These are phyloP conservation scores for Geotrichum carabidarum DNA, from an alignment of 1,139 yeast species.

Conservation along the genomic window DNA sequence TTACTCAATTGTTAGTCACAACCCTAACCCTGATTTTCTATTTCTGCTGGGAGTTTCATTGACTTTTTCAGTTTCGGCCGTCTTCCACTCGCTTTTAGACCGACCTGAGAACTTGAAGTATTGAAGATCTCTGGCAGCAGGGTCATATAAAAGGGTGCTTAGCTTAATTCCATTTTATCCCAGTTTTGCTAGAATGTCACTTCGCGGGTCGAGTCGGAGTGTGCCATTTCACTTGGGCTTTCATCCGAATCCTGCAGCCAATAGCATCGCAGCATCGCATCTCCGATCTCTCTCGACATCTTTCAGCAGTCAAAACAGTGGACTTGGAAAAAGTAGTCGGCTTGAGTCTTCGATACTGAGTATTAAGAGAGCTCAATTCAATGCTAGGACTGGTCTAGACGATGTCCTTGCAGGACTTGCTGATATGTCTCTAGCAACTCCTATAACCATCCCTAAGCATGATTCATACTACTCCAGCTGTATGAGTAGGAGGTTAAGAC, in stretches of 20 bases:
- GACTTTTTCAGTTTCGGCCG: too few species aligned
- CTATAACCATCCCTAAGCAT: neutral
- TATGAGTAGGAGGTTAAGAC: neutral
- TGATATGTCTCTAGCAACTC: neutral
- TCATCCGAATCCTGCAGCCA: slow-evolving; percentile 2
- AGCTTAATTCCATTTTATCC: too few species aligned
- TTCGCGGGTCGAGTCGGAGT: slow-evolving; percentile 3
- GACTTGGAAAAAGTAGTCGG: neutral
- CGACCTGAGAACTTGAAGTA: too few species aligned
- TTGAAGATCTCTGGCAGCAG: too few species aligned
- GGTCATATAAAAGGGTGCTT: too few species aligned
- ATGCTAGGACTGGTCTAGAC: neutral
- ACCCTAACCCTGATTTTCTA: neutral
- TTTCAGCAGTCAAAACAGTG: neutral
- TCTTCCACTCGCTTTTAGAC: too few species aligned
- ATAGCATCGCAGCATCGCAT: slow-evolving; percentile 9
- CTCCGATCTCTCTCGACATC: slow-evolving; percentile 6
- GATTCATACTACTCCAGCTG: neutral
- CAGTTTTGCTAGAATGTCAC: neutral
- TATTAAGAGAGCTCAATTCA: neutral
- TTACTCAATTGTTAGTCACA: neutral
- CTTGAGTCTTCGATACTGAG: neutral
- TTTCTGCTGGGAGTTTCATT: too few species aligned
- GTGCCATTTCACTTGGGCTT: neutral
- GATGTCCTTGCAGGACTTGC: neutral